A percentile compares a stretch with the other conserved stretches of the same genome.
Conservation (phyloP, 2,329 filamentous ascomycete genomes). For the Penicillium concentricum region DNA sequence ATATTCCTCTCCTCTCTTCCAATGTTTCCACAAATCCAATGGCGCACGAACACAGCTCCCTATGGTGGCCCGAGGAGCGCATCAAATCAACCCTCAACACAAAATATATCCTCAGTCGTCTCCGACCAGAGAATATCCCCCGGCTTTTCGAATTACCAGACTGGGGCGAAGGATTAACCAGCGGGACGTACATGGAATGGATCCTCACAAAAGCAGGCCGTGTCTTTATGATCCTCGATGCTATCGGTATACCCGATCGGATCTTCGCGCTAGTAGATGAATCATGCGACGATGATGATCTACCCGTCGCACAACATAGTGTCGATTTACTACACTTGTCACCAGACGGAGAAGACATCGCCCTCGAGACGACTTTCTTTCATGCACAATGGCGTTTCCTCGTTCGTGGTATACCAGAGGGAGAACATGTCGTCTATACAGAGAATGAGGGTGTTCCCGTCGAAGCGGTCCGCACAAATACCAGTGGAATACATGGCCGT, state of each 20-base stretch:
- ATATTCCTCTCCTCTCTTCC: too few species aligned
- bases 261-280: conserved; percentile 62
- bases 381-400: conserved; percentile 60
- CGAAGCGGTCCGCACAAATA: conserved; percentile 50
- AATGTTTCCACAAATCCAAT: background rate
- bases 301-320: conserved; percentile 56
- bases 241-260: conserved; percentile 61
- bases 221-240: conserved; percentile 59
- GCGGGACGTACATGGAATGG: conserved; percentile 61
- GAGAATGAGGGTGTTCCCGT: conserved; percentile 60
- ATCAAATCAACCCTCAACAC: conserved; percentile 44
- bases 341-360: conserved; percentile 43
- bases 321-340: conserved; percentile 56
- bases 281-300: conserved; percentile 61
- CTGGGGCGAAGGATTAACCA: conserved; percentile 48
- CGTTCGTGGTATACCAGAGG: conserved; percentile 55
- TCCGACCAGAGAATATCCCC: conserved; percentile 37
- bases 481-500: conserved; percentile 35
- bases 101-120: conserved; percentile 40
- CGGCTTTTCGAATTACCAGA: conserved; percentile 39
- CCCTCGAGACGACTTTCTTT: conserved; percentile 58
- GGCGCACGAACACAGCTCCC: conserved; percentile 28
- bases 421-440: conserved; percentile 58
- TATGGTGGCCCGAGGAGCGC: conserved; percentile 49
- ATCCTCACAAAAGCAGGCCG: conserved; percentile 58